Base-by-base conservation (phyloP, 1,284 basidiomycete genomes). In the Ganoderma meredithae region DNA sequence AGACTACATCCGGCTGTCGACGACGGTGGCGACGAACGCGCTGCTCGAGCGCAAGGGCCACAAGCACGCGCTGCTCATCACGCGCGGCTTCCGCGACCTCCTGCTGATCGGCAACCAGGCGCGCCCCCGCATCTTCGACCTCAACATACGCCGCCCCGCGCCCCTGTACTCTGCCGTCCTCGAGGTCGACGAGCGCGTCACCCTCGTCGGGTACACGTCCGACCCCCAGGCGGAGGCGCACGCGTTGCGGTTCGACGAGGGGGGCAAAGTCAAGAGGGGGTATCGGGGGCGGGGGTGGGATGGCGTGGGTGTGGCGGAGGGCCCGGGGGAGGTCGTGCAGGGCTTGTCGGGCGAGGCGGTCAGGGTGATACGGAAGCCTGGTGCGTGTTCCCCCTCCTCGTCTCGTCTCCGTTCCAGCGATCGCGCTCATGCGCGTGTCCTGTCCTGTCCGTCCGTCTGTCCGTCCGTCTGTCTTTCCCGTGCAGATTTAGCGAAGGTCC, bases 1-100 rank as follows among this genome's bases (percentile, higher is more conserved):
- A 96, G 96, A 97, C 74, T 96, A 95, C 77, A 96, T 98, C 71
- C 89, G 96, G 19, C 84, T 98, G 3, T 96, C 94, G 0, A 99
- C 97, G 0, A 99, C 97, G 0, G 96, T 99, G 2, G 97, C 95
- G 0, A 99, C 97, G 19, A 99, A 99, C 75, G 97, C 97, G 0
- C 86, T 99, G 0, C 86, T 99, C 6, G 97, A 99, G 78, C 90
- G 97, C 47, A 97, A 96, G 78, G 97, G 97, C 0, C 91, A 95
- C 75, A 90, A 91, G 72, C 95, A 98, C 70, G 97, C 96, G 0
- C 84, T 99, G 27, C 81, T 99, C 22, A 98, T 97, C 76, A 98
- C 97, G 0, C 90, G 91, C 72, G 97, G 95, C 0, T 98, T 98
- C 85, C 91, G 90, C 75, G 97, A 98, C 79, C 87, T 98, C 19